Evolutionary conservation across 1,284 basidiomycete species (phyloP).

Genomic region (Trichosporon inkin): DNA sequence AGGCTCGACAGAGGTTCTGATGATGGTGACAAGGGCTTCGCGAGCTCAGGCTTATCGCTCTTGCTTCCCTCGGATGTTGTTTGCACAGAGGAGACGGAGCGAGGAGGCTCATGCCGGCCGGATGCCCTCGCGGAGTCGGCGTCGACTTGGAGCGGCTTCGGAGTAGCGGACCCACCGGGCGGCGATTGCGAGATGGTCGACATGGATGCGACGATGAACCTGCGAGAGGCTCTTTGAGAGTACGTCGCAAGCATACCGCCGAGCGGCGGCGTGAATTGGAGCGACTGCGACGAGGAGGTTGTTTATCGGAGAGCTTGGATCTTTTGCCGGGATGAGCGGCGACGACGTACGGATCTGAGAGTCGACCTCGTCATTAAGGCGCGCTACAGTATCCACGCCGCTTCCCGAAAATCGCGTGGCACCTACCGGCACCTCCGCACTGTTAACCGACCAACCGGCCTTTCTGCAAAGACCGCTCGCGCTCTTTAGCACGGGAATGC

Average conservation of each 20-base stretch:
- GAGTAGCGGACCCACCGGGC: not conserved
- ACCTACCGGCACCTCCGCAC: no score
- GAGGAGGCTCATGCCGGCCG: not conserved
- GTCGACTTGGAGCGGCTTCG: not conserved
- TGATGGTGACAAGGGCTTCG: not conserved
- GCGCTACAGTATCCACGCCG: no score
- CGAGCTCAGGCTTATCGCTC: not conserved
- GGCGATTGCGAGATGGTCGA: not conserved
- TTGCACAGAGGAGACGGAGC: not conserved
- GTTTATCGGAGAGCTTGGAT: not conserved
- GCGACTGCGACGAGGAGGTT: not conserved
- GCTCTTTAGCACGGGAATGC: no score
- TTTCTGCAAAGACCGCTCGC: no score
- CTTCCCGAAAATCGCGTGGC: no score
- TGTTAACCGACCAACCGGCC: no score
- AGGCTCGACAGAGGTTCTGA: not conserved
- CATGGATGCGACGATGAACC: slow-evolving; percentile 3
- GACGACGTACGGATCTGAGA: not conserved
- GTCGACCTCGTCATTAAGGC: no score
- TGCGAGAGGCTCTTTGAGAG: slow-evolving; percentile 3
- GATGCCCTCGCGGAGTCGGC: not conserved
- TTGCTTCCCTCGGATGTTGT: slow-evolving; percentile 53
- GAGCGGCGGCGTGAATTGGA: not conserved
- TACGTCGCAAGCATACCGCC: slow-evolving; percentile 8
- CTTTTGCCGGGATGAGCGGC: not conserved